Base-by-base conservation (phyloP, 1,139 yeast species). In the Casaregolazyma suthepensis region DNA sequence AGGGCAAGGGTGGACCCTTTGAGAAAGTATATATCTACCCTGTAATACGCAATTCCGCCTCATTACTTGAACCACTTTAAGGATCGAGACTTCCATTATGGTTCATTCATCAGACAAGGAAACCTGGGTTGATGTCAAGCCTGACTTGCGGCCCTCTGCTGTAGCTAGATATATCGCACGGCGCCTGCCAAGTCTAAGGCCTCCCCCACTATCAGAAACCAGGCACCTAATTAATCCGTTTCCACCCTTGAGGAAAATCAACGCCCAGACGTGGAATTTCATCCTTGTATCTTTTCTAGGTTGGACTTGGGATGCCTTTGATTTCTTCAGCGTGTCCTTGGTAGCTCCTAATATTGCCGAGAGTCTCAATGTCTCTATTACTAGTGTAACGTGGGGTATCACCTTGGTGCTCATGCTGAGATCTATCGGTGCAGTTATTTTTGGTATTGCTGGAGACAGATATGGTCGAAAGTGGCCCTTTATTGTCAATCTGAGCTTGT, bases 221-320 rank as follows among this genome's bases (percentile, higher is more conserved):
- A 63, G 58, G 45, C 59, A 57, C 50, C 60, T 72, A n/a, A 45
- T 79, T 44, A 82, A 82, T 63, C 87, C 87, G 1, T 58, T 81
- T 43, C 82, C 82, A 0, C 79, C 78, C 29, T 70, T 83, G 37
- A 66, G 66, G 22, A 65, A 67, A 57, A 73, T 83, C 64, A 72
- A 72, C 20, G 65, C 71, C 48, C 71, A 68, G 51, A 82, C 82
- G 56, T 83, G 90, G 88, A 73, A 79, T 52, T 81, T 83, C 66
- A 83, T 85, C 63, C 56, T 74, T 29, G 74, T 83, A 47, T 90
- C 89, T 2, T 82, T 83, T 61, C 65, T 75, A 57, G 88, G 86
- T 31, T 87, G 94, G 94, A 77, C 89, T 3, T 78, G 87, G 78
- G 94, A 86, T 66, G 86, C 94, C 2, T 76, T 85, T 67, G 94